phyloP scores from a whole-genome alignment of 768 basidiomycete species.

The Lepiota brunneoincarnata region DNA sequence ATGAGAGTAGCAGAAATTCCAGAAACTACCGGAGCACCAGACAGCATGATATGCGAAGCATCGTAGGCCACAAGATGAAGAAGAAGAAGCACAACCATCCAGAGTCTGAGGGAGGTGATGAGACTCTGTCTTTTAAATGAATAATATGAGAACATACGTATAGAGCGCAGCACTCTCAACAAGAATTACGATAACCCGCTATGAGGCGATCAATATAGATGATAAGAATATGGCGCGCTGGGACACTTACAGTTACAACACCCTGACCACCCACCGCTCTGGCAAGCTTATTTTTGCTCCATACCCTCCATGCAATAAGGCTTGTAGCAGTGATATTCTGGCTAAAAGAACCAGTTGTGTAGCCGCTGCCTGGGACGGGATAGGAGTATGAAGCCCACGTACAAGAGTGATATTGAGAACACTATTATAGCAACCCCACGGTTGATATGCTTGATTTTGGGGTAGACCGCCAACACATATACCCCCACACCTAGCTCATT shows the following conservation, averaged over 20 bases:
- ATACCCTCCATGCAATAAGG: not conserved
- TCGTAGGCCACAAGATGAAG: not conserved
- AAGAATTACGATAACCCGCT: not conserved
- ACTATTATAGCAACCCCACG: too few species aligned
- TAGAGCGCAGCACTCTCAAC: constrained; percentile 4
- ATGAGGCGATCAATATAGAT: not conserved
- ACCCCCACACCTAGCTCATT: not conserved
- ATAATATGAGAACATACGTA: not conserved
- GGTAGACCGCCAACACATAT: too few species aligned
- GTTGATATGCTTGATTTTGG: too few species aligned
- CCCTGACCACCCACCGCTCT: not conserved
- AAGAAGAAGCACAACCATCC: not conserved
- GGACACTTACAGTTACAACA: not conserved
- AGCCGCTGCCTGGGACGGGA: too few species aligned
- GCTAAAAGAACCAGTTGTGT: not conserved
- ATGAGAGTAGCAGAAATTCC: constrained; percentile 8
- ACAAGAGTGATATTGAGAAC: not conserved
- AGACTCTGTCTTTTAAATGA: not conserved
- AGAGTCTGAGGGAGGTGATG: not conserved
- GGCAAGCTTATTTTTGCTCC: not conserved
- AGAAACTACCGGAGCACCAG: not conserved
- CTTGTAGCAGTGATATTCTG: not conserved
- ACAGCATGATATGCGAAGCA: not conserved
- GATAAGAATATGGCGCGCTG: not conserved
- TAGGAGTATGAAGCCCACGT: not conserved